These are phyloP conservation scores for Hymenoscyphus occultus DNA, from an alignment of 2,329 filamentous ascomycete genomes.

Conservation along the genomic window DNA sequence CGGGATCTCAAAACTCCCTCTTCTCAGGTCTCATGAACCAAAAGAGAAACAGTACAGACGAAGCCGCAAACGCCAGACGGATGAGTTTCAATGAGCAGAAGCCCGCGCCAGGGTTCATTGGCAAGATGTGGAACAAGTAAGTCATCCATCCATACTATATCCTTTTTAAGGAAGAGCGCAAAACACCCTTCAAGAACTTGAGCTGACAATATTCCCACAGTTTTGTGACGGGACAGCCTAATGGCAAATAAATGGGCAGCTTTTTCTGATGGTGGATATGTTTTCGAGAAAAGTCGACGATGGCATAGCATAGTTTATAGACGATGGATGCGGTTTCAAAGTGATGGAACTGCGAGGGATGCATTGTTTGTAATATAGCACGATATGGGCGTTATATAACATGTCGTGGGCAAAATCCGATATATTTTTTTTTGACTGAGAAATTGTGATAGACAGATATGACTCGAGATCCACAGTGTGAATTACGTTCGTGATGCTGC, in stretches of 20 bases:
- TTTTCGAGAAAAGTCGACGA: not conserved
- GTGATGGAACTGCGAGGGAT: not conserved
- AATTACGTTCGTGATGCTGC: no score
- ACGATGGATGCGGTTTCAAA: not conserved
- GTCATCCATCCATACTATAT: conserved; percentile 8
- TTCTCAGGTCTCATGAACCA: conserved; percentile 42
- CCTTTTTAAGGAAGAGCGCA: not conserved
- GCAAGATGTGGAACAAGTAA: conserved; percentile 37
- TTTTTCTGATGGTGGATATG: not conserved
- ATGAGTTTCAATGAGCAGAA: conserved; percentile 46
- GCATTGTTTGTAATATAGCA: not conserved
- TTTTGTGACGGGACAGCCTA: conserved; percentile 19
- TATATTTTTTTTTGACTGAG: no score
- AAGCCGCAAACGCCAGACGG: conserved; percentile 37
- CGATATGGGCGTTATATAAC: not conserved
- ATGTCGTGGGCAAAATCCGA: no score
- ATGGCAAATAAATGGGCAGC: not conserved
- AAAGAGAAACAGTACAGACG: conserved; percentile 43
- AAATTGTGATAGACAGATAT: no score
- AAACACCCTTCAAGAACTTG: not conserved
- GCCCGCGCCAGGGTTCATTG: conserved; percentile 37
- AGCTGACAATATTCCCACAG: conserved; percentile 9
- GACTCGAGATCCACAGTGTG: no score
- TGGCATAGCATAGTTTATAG: not conserved
- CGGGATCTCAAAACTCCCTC: conserved; percentile 23